phyloP scores from a whole-genome alignment of 2,329 filamentous ascomycete genomes.

The Aspergillus sp. region DNA sequence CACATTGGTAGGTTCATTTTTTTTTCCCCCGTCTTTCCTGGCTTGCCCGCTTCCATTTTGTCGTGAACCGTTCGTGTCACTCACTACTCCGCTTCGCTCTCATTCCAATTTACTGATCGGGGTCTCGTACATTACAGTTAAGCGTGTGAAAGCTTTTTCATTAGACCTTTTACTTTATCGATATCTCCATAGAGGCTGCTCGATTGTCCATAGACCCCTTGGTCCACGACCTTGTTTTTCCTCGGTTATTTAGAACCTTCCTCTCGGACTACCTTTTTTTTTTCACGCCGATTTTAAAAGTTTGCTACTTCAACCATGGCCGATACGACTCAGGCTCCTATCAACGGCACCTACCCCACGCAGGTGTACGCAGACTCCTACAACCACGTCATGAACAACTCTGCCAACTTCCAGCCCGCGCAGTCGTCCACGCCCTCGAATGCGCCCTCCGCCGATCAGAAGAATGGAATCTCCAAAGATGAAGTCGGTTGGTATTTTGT shows the following conservation, averaged over 20 bases:
- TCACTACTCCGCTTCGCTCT: slow-evolving; percentile 5
- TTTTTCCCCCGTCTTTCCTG: too few species aligned
- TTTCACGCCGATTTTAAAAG: slow-evolving; percentile 1
- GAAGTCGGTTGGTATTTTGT: slow-evolving; percentile 99
- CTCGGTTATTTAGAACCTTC: slow-evolving; percentile 9
- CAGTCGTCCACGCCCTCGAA: slow-evolving; percentile 36
- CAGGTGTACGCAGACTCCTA: slow-evolving; percentile 34
- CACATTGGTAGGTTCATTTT: not conserved
- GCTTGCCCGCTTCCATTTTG: not conserved
- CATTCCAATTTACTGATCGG: slow-evolving; percentile 6
- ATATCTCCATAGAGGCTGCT: not conserved
- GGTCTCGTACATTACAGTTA: too few species aligned
- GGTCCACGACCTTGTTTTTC: slow-evolving; percentile 1
- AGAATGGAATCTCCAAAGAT: slow-evolving; percentile 62
- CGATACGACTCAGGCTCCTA: slow-evolving; percentile 34
- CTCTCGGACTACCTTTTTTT: slow-evolving; percentile 5
- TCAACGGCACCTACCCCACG: slow-evolving; percentile 37
- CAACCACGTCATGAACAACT: slow-evolving; percentile 30
- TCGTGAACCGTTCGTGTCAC: not conserved
- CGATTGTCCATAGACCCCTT: not conserved
- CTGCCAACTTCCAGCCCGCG: slow-evolving; percentile 32
- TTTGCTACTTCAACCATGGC: slow-evolving; percentile 24
- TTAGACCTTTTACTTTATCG: slow-evolving; percentile 1
- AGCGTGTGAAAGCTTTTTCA: slow-evolving; percentile 8
- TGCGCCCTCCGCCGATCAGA: slow-evolving; percentile 31